Base-by-base conservation (phyloP, 192 early-diverging fungal genomes). In the Thamnidium elegans region DNA sequence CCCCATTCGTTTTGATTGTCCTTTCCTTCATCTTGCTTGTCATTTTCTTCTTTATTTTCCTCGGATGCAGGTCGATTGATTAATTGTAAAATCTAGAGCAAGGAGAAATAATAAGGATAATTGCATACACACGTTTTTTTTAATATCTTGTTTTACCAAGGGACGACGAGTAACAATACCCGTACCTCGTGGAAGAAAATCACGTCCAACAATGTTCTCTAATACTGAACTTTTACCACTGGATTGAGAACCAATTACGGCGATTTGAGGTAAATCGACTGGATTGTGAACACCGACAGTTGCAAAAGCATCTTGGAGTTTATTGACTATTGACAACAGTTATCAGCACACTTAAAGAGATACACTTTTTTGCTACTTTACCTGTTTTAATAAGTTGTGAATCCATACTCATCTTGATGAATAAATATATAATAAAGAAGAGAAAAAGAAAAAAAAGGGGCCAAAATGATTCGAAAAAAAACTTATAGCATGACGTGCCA, bases 121-220 rank as follows among this genome's bases (percentile, higher is more conserved):
- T 14, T n/a, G 42, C 48, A 3, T 11, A 48, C 43, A 7, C 31
- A 14, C 20, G 39, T 50, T 19, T 48, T 43, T 17, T 23, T 36
- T 55, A 20, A 32, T 51, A 39, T 45, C 1, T 52, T 34, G 58
- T 71, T 63, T n/a, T 86, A 89, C 89, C 67, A 99, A 83, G 43
- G 97, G 97, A 43, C 97, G 88, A 58, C 97, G 88, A 48, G 97
- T 99, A 50, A 99, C 97, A 69, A 99, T 99, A 36, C 95, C 95
- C 17, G 89, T 90, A 20, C 97, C 97, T 66, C 98, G 84, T 39
- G 98, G 98, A 64, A 99, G 74, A 80, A 99, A 99, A 82, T 99
- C 98, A 62, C 93, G 81, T 21, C 98, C 98, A 20, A 99, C 98
- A 88, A 99, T 95, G 79, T 99, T 99, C 66, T 99, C 98, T 44